These are phyloP conservation scores for Chaetothyriales sp. DNA, from an alignment of 2,329 filamentous ascomycete species.

Conservation along the genomic window DNA sequence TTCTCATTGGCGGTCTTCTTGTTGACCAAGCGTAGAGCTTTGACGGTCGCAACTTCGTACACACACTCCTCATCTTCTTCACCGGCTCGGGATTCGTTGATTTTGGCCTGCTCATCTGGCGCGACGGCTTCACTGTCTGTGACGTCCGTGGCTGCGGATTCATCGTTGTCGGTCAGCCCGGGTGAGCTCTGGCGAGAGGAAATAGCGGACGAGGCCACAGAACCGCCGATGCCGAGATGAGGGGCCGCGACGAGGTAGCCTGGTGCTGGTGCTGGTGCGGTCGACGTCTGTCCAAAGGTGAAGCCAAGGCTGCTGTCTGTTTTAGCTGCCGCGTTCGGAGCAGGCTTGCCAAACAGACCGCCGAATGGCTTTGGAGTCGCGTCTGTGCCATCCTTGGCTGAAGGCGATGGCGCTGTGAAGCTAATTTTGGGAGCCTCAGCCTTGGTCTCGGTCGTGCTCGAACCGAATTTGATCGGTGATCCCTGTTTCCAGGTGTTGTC, in stretches of 20 bases:
- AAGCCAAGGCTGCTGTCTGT: constrained; percentile 22
- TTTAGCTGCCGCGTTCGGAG: constrained; percentile 9
- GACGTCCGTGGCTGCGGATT: constrained; percentile 25
- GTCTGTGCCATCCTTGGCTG: constrained; percentile 1
- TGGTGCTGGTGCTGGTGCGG: constrained; percentile 14
- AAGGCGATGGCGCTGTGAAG: constrained; percentile 19
- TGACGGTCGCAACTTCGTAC: constrained; percentile 51
- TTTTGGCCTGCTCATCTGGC: constrained; percentile 46
- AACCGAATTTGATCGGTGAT: constrained; percentile 34
- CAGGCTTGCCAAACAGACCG: constrained; percentile 19
- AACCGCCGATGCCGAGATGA: constrained; percentile 17
- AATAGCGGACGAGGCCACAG: constrained; percentile 23
- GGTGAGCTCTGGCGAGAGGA: constrained; percentile 33
- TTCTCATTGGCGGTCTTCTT: constrained; percentile 30
- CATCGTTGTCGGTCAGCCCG: constrained; percentile 30
- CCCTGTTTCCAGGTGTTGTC: constrained; percentile 36
- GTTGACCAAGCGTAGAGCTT: constrained; percentile 46
- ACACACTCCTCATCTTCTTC: constrained; percentile 59
- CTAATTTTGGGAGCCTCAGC: constrained; percentile 17
- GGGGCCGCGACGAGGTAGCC: constrained; percentile 18
- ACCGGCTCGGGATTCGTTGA: constrained; percentile 50
- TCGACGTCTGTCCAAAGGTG: constrained; percentile 22
- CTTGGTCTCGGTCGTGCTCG: constrained; percentile 12
- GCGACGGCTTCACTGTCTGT: constrained; percentile 5
- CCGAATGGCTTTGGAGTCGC: constrained; percentile 20